Conservation (phyloP, 2,329 filamentous ascomycete species). For the Colletotrichum endophyticum region DNA sequence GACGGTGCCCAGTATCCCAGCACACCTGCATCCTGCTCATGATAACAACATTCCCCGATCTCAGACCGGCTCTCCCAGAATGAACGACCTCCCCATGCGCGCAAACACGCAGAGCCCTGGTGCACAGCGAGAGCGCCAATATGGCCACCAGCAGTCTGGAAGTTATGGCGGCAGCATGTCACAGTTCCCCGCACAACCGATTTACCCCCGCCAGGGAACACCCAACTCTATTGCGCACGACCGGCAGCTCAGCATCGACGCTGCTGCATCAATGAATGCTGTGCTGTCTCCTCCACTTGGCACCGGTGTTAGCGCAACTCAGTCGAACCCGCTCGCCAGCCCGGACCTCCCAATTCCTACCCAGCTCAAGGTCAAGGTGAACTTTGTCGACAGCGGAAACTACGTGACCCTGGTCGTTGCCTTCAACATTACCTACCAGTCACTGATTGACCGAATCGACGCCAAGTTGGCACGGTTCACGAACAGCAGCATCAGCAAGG, state of each 20-base stretch:
- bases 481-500: slow-evolving; percentile 80
- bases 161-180: slow-evolving; percentile 58
- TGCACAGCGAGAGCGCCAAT: slow-evolving; percentile 64
- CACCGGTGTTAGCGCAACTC: slow-evolving; percentile 28
- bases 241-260: slow-evolving; percentile 42
- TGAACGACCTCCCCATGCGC: slow-evolving; percentile 69
- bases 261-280: slow-evolving; percentile 28
- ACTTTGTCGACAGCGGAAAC: slow-evolving; percentile 77
- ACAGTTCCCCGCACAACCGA: slow-evolving; percentile 61
- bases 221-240: slow-evolving; percentile 43
- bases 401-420: slow-evolving; percentile 96
- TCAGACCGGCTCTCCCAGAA: slow-evolving; percentile 79
- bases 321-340: slow-evolving; percentile 39
- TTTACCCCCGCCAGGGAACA: slow-evolving; percentile 54
- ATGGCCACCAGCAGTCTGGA: slow-evolving; percentile 47
- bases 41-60: slow-evolving; percentile 75
- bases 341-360: slow-evolving; percentile 63
- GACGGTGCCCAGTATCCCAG: slow-evolving; percentile 77
- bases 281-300: slow-evolving; percentile 53
- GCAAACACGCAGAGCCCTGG: slow-evolving; percentile 75
- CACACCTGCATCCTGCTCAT: slow-evolving; percentile 67
- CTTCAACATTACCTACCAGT: slow-evolving; percentile 93
- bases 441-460: slow-evolving; percentile 92
- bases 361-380: slow-evolving; percentile 95
- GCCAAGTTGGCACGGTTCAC: slow-evolving; percentile 91